phyloP scores from a whole-genome alignment of 768 basidiomycete genomes.

The Boletales sp. region DNA sequence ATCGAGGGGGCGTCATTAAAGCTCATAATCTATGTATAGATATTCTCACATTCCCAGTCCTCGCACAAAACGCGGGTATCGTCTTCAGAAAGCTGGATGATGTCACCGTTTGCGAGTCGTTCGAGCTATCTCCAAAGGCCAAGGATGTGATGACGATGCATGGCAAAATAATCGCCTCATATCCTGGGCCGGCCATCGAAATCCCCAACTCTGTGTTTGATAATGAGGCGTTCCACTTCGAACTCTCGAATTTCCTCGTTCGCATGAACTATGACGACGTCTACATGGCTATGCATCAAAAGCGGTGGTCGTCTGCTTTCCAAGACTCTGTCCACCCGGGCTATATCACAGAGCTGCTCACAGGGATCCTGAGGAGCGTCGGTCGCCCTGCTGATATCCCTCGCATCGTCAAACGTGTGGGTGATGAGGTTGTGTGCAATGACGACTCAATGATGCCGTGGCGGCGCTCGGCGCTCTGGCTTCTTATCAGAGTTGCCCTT shows the following conservation, averaged over 20 bases:
- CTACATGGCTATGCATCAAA: slow-evolving; percentile 10
- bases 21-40: slow-evolving; percentile 25
- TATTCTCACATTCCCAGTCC: slow-evolving; percentile 35
- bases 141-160: slow-evolving; percentile 30
- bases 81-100: slow-evolving; percentile 30
- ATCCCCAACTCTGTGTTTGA: slow-evolving; percentile 29
- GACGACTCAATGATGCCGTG: slow-evolving; percentile 23
- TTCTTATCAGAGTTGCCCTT: slow-evolving; percentile 32
- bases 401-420: slow-evolving; percentile 31
- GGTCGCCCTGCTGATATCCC: slow-evolving; percentile 14
- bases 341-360: slow-evolving; percentile 45
- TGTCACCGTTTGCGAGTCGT: slow-evolving; percentile 16
- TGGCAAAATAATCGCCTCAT: slow-evolving; percentile 43
- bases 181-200: slow-evolving; percentile 41
- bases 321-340: slow-evolving; percentile 32
- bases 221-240: slow-evolving; percentile 28
- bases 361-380: slow-evolving; percentile 39
- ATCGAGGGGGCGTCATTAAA: background rate
- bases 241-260: slow-evolving; percentile 38
- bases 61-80: slow-evolving; percentile 47
- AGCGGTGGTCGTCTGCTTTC: slow-evolving; percentile 21
- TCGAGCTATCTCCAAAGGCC: slow-evolving; percentile 40
- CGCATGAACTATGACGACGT: slow-evolving; percentile 29
- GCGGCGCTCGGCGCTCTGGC: slow-evolving; percentile 37
- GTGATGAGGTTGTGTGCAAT: slow-evolving; percentile 29